Evolutionary conservation across 495 filamentous ascomycete genomes (phyloP).

Genomic region (Copromyces sp.): DNA sequence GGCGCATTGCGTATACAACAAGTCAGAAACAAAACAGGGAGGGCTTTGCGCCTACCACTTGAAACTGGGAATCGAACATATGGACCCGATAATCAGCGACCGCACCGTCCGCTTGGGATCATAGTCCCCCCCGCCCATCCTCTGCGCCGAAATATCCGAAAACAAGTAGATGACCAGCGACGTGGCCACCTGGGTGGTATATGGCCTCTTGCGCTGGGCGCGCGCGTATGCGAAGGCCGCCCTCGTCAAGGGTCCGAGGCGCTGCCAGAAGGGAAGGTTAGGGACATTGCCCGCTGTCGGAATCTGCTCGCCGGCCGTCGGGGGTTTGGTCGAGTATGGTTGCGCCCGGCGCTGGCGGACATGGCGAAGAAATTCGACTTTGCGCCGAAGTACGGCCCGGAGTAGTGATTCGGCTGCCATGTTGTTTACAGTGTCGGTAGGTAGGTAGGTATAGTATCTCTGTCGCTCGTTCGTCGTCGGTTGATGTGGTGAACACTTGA

Average conservation of each 20-base stretch:
- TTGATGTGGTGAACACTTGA: neutral
- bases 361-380: constrained; percentile 9
- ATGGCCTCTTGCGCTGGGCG: constrained; percentile 59
- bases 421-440: neutral
- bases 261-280: constrained; percentile 38
- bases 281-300: constrained; percentile 36
- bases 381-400: constrained; percentile 15
- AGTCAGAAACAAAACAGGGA: neutral
- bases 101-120: constrained; percentile 60
- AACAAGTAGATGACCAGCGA: constrained; percentile 68
- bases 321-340: constrained; percentile 8
- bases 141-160: constrained; percentile 74
- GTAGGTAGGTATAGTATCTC: neutral
- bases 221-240: constrained; percentile 61
- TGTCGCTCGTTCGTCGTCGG: neutral
- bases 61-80: constrained; percentile 66
- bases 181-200: constrained; percentile 64
- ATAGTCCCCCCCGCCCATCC: constrained; percentile 49
- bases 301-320: constrained; percentile 23
- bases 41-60: constrained; percentile 48
- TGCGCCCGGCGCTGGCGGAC: constrained; percentile 17
- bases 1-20: neutral
- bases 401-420: constrained; percentile 12
- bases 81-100: constrained; percentile 61
- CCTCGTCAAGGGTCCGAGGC: constrained; percentile 47